Conservation (phyloP, 2,329 filamentous ascomycete genomes). For the Cladobotryum protrusum region DNA sequence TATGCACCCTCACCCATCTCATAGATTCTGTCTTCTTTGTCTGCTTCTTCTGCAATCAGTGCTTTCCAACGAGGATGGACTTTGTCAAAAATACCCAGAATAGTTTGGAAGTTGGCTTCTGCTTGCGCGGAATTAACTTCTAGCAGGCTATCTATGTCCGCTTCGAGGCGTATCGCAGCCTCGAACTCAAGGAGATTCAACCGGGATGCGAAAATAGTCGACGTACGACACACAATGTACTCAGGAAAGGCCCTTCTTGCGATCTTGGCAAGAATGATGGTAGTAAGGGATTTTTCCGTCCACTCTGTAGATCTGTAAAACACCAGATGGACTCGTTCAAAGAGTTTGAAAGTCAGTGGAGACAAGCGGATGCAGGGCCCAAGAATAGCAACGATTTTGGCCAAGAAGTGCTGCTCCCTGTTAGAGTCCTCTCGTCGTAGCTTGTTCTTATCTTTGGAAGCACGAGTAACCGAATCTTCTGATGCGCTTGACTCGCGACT, state of each 20-base stretch:
- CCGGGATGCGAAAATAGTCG: slow-evolving; percentile 80
- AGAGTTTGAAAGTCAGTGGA: slow-evolving; percentile 65
- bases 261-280: slow-evolving; percentile 89
- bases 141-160: slow-evolving; percentile 71
- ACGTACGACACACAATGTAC: slow-evolving; percentile 84
- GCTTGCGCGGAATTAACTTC: slow-evolving; percentile 70
- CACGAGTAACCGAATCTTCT: slow-evolving; percentile 32
- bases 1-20: slow-evolving; percentile 83
- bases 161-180: slow-evolving; percentile 74
- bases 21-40: slow-evolving; percentile 71
- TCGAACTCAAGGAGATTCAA: slow-evolving; percentile 80
- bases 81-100: slow-evolving; percentile 66
- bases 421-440: slow-evolving; percentile 42
- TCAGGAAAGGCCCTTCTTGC: slow-evolving; percentile 80
- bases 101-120: slow-evolving; percentile 56
- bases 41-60: slow-evolving; percentile 66
- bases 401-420: slow-evolving; percentile 66
- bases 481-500: slow-evolving; percentile 50
- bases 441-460: slow-evolving; percentile 10
- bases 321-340: slow-evolving; percentile 89
- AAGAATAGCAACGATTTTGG: slow-evolving; percentile 69
- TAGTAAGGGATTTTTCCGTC: slow-evolving; percentile 94
- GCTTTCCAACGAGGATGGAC: slow-evolving; percentile 76
- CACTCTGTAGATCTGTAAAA: slow-evolving; percentile 95
- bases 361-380: slow-evolving; percentile 83